A percentile compares a stretch with the other conserved stretches of the same genome.
Evolutionary conservation across 2,329 filamentous ascomycete genomes (phyloP).

Genomic region (Pyrenophora tritici-repentis): DNA sequence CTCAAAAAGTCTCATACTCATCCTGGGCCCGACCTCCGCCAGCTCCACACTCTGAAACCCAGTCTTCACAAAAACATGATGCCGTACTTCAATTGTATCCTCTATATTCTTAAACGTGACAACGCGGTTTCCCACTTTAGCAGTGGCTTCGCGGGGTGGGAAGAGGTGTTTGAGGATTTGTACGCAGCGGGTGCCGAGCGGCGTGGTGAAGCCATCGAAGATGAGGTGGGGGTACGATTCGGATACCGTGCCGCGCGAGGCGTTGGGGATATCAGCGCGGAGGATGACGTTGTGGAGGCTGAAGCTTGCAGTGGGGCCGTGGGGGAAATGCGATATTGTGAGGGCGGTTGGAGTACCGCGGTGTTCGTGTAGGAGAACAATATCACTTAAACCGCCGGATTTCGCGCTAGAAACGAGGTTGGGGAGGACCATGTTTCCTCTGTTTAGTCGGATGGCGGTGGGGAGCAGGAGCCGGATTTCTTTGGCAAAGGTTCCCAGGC

Average conservation of each 20-base stretch:
- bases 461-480: conserved; percentile 84
- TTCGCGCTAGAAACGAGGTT: conserved; percentile 84
- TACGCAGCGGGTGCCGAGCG: conserved; percentile 78
- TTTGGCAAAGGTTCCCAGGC: conserved; percentile 88
- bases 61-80: conserved; percentile 93
- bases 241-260: conserved; percentile 71
- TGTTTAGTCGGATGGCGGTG: conserved; percentile 84
- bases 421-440: conserved; percentile 85
- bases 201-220: conserved; percentile 89
- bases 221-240: conserved; percentile 73
- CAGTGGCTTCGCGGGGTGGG: conserved; percentile 79
- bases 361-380: conserved; percentile 79
- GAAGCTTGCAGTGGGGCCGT: conserved; percentile 86
- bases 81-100: conserved; percentile 83
- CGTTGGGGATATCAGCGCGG: conserved; percentile 88
- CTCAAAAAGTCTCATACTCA: conserved; percentile 97
- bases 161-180: conserved; percentile 95
- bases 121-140: conserved; percentile 82
- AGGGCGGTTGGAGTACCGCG: conserved; percentile 85
- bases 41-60: conserved; percentile 76
- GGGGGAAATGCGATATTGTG: conserved; percentile 84
- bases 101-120: conserved; percentile 81
- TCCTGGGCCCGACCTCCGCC: conserved; percentile 67
- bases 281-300: conserved; percentile 91
- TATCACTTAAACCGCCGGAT: conserved; percentile 78